Base-by-base conservation (phyloP, 208 protist species). In the Trypanosoma vivax region DNA sequence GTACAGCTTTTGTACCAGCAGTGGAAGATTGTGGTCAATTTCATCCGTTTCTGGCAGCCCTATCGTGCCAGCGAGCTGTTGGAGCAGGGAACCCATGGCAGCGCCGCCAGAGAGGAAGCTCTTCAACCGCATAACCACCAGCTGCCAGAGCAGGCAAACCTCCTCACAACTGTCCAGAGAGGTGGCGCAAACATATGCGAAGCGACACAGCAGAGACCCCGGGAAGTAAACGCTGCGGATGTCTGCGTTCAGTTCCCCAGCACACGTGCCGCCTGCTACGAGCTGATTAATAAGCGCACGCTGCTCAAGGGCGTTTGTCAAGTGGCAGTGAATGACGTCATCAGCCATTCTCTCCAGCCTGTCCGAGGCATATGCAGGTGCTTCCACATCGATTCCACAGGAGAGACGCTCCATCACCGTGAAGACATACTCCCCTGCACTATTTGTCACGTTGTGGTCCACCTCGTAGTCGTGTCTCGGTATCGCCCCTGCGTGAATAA, bases 1-100 rank as follows among this genome's bases (percentile, higher is more conserved):
- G 63, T 88, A 82, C 37, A 93, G 46, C 55, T 93, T 93, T 65
- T 93, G 86, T n/a, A 73, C 61, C 5, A 93, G 21, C 5, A 93
- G 35, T 78, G 53, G 57, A 48, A 75, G 41, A 73, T 60, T 38
- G 83, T 54, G 38, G 76, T 61, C 52, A 43, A 64, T 62, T 51
- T 60, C 65, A 23, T 64, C 59, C n/a, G 62, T 42, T 31, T 23
- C 31, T 39, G 66, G 66, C 19, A 65, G 16, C 10, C 56, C 54
- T 48, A 64, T 59, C 21, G 27, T 41, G 10, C 41, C 50, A 51
- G 60, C 55, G 10, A 62, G 58, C 47, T 48, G 21, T 19, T 31
- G 41, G 33, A 67, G 33, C 28, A 42, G 48, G 48, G 59, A 51
- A 39, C 59, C n/a, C 65, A 59, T 19, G 31, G 61, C 50, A 29